Percentiles rank a stretch among this genome's conserved stretches.
Conservation (phyloP, 805 yeast species). For the Yamadazyma sp. region DNA sequence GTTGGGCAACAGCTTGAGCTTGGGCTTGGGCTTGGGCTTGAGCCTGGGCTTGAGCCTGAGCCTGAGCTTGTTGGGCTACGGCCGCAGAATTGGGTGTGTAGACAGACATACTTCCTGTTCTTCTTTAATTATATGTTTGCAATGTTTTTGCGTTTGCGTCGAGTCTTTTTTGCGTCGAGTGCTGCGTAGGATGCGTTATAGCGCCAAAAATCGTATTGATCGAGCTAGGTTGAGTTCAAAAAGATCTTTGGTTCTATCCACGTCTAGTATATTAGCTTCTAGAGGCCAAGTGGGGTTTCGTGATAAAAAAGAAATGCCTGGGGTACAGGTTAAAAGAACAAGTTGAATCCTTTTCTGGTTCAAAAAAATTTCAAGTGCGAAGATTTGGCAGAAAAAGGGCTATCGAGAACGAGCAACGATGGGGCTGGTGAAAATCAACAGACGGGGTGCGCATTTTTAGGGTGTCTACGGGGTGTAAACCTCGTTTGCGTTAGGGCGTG, state of each 20-base stretch:
- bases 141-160: background rate
- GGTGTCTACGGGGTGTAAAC: too few species aligned
- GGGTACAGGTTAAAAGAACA: conserved; percentile 1
- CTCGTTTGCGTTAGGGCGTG: too few species aligned
- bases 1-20: conserved; percentile 24
- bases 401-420: background rate
- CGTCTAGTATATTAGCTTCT: too few species aligned
- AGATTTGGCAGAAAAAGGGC: conserved; percentile 5
- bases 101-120: conserved; percentile 39
- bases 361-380: conserved; percentile 9
- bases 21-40: conserved; percentile 20
- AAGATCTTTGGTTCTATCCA: too few species aligned
- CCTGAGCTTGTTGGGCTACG: conserved; percentile 20
- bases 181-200: background rate
- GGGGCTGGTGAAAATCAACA: conserved; percentile 4
- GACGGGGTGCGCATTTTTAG: too few species aligned
- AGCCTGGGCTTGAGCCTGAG: conserved; percentile 22
- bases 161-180: conserved; percentile 1
- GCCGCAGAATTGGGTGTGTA: conserved; percentile 36
- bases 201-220: conserved; percentile 1
- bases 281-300: background rate
- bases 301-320: too few species aligned
- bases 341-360: conserved; percentile 1
- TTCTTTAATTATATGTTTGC: too few species aligned
- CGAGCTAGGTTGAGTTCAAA: too few species aligned